Evolutionary conservation across 345 rosid species (phyloP).

Genomic region (Gossypium turneri): DNA sequence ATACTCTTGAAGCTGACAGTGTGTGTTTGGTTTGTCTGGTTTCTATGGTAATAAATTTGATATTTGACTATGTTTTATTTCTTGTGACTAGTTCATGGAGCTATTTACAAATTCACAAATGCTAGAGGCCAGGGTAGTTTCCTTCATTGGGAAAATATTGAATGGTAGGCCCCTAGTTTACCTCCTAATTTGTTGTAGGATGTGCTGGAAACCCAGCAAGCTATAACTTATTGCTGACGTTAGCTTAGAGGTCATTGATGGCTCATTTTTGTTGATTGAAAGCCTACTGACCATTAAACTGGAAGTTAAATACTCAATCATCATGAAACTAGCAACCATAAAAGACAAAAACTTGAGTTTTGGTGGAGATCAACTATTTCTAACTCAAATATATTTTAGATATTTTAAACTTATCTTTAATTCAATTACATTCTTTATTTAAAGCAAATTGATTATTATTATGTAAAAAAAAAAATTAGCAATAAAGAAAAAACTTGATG

Average conservation of each 20-base stretch:
- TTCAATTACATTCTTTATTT: no score
- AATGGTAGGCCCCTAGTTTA: constrained; percentile 34
- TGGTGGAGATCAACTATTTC: no score
- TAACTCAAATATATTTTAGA: no score
- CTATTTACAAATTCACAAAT: constrained; percentile 68
- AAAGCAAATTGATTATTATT: no score
- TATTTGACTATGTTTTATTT: constrained; percentile 1
- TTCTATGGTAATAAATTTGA: not conserved
- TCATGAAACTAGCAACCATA: no score
- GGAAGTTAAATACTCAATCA: not conserved
- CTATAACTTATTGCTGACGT: not conserved
- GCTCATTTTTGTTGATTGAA: not conserved
- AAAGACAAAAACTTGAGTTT: no score
- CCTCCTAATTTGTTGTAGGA: not conserved
- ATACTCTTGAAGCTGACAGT: constrained; percentile 3
- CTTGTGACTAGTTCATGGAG: constrained; percentile 51
- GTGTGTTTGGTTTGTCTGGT: not conserved
- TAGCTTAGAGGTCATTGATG: not conserved
- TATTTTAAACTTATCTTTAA: no score
- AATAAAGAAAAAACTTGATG: no score
- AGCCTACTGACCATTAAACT: not conserved
- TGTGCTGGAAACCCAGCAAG: not conserved
- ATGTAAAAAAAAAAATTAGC: no score
- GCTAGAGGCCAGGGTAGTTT: constrained; percentile 78
- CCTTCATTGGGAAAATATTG: constrained; percentile 62